Evolutionary conservation across 176 grass and related monocot genomes (phyloP), one percentile per base, ranked within the genome.

Genomic region (Oryza australiensis): DNA sequence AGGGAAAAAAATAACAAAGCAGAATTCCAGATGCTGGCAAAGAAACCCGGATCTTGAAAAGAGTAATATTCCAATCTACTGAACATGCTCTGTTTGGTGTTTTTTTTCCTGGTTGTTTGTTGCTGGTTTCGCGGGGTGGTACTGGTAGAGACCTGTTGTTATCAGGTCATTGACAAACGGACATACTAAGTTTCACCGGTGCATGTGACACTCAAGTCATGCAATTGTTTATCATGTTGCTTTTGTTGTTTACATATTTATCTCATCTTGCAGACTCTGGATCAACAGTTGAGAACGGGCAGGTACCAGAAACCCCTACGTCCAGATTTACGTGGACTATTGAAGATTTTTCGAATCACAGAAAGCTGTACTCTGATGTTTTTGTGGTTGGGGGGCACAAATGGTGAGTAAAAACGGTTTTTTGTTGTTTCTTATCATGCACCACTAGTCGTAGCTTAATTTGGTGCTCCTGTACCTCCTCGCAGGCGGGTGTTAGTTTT

Each of bases 401-500:
- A 33, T 94, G 92, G 92, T 94, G 30, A 79, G 92, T 41, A 69
- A 72, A 84, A 60, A 26, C 48, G 27, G 1, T 32, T 46, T 9
- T 46, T 23, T 16, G 49, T 84, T 24, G 43, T 48, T 82, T 74
- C 40, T 28, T 62, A 28, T 35, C 16, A 8, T 32, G 20, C 62
- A 34, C 80, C 37, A 20, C 16, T 49, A 73, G 20, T 72, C 67
- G 14, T 70, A 37, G 32, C 70, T 69, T 79, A 74, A 13, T 48
- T 57, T 41, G 10, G 30, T 85, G 29, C 9, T 79, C 65, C 64
- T 84, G 3, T 85, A 60, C 27, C 55, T 87, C 24, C 13, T 87
- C 1, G 38, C 78, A 94, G 92, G 92, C 81, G 89, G 29, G 92
- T 94, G 72, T 34, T 94, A 38, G 75, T 91, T 40, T 94, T 94